Evolutionary conservation across 2,329 filamentous ascomycete species (phyloP), one percentile per base, ranked within the genome.

Genomic region (Penicillium sp.): DNA sequence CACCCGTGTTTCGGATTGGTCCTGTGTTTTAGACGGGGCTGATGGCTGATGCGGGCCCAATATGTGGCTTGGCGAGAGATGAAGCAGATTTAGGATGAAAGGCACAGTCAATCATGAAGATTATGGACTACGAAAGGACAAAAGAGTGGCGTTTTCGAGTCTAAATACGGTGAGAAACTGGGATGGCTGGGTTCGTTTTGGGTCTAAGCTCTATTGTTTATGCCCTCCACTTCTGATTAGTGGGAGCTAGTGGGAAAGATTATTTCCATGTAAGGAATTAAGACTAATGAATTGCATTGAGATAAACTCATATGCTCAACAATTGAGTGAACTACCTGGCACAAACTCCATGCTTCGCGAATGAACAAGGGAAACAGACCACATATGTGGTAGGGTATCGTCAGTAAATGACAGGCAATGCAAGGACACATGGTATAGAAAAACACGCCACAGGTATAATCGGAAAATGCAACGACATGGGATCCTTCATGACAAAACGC

Each of bases 371-470:
- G 48, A 51, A 61, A 63, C 52, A 55, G 50, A 43, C 61, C 61
- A 64, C 56, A 29, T 23, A 55, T 25, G 57, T 58, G 58, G 60
- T 49, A 63, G 63, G 63, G 63, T 65, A 65, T 65, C 63, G 61
- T 63, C 61, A 60, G 57, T 59, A 58, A 58, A 55, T 65, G 60
- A 57, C 60, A 65, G 44, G 57, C 44, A 46, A 55, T 53, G 48
- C 51, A 53, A 48, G 43, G 40, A 47, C 33, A 48, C 33, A 50
- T 52, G 54, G 53, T 58, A 57, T 55, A 59, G 42, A 20, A n/a
- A 61, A 54, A 58, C 40, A 52, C 56, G 56, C 51, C 59, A 56
- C 44, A 55, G 60, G 54, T 60, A 57, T 57, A 59, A 53, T 58
- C 22, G 25, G n/a, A 45, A 56, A 56, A 57, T 47, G 55, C 49